These are phyloP conservation scores for Hordeum pubiflorum DNA, from an alignment of 202 grass and related monocot species.

Conservation along the genomic window DNA sequence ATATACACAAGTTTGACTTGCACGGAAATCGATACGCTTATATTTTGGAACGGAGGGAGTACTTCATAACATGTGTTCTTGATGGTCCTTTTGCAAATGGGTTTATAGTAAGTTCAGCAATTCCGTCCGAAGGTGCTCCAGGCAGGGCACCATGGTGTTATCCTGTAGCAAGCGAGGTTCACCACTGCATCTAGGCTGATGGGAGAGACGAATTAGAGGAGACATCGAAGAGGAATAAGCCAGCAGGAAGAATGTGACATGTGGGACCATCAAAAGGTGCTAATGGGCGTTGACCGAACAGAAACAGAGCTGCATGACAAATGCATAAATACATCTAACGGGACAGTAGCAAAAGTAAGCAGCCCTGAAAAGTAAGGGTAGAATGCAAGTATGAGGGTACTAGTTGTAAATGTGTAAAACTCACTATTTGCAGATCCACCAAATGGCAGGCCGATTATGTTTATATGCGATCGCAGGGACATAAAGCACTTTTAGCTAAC, in stretches of 20 bases:
- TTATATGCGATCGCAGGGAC: not conserved
- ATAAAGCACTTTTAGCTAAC: conserved; percentile 8
- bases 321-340: not conserved
- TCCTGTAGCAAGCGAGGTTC: not conserved
- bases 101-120: not conserved
- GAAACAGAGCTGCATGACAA: not conserved
- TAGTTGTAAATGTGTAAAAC: not conserved
- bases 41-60: no score
- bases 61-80: not conserved
- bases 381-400: not conserved
- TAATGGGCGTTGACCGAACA: not conserved
- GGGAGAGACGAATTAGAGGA: not conserved
- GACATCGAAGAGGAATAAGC: not conserved
- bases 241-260: not conserved
- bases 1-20: no score
- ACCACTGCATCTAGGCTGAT: not conserved
- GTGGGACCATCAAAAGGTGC: not conserved
- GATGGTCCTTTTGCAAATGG: not conserved
- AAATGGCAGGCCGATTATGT: not conserved
- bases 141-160: not conserved
- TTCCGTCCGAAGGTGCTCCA: not conserved
- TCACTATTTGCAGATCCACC: not conserved
- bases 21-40: no score
- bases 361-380: not conserved
- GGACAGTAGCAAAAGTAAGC: not conserved